Evolutionary conservation across 768 basidiomycete genomes (phyloP).

Genomic region (Lentinus brumalis): DNA sequence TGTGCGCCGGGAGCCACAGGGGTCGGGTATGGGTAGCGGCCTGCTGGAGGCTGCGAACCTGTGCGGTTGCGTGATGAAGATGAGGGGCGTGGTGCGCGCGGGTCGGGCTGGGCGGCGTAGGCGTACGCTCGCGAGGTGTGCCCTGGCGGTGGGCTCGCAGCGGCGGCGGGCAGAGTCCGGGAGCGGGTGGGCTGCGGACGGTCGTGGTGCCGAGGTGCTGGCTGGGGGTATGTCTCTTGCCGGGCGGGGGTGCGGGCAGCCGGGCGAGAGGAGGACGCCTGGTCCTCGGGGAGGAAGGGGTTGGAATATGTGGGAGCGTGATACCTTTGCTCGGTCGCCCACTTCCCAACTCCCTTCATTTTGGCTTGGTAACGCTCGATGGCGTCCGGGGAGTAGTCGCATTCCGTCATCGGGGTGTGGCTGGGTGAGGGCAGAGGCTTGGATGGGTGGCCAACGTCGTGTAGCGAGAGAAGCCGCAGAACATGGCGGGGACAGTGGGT

Average conservation of each 20-base stretch:
- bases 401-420: conserved; percentile 32
- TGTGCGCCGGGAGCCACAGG: conserved; percentile 11
- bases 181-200: conserved; percentile 20
- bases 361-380: conserved; percentile 31
- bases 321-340: conserved; percentile 28
- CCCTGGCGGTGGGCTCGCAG: neutral
- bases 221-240: neutral
- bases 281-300: conserved; percentile 22
- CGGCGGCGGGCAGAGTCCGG: conserved; percentile 12
- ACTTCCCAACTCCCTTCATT: conserved; percentile 30
- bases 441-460: neutral
- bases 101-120: conserved; percentile 11
- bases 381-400: conserved; percentile 38
- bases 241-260: conserved; percentile 15
- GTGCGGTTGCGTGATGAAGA: conserved; percentile 13
- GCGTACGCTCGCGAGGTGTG: conserved; percentile 10
- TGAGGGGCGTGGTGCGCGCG: conserved; percentile 7
- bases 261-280: conserved; percentile 15
- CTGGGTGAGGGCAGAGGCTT: neutral
- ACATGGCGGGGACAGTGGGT: neutral
- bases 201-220: conserved; percentile 3
- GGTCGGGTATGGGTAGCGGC: conserved; percentile 12
- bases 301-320: conserved; percentile 23
- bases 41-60: conserved; percentile 8
- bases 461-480: too few relatives aligned